Percentiles rank a stretch among this genome's conserved stretches.
Evolutionary conservation across 2,329 filamentous ascomycete genomes (phyloP).

Genomic region (Colletotrichum shisoi): DNA sequence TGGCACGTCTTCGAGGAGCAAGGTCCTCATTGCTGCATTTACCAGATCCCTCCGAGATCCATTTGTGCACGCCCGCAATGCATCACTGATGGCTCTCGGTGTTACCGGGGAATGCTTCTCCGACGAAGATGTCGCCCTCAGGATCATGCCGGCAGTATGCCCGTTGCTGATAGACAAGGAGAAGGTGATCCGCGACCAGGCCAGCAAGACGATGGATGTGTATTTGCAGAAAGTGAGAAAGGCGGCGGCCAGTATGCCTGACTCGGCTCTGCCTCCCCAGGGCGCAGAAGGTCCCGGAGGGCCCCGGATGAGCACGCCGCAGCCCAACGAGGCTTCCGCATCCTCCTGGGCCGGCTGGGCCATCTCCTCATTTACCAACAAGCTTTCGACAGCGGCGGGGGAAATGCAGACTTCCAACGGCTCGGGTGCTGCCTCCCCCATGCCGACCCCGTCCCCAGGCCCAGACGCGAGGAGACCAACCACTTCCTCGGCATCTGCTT

Average conservation of each 20-base stretch:
- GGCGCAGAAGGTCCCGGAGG: conserved; percentile 60
- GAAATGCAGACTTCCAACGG: conserved; percentile 75
- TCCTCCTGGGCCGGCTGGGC: conserved; percentile 94
- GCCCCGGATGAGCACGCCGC: conserved; percentile 82
- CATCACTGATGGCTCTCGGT: conserved; percentile 82
- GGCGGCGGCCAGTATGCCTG: conserved; percentile 77
- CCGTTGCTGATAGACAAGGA: conserved; percentile 92
- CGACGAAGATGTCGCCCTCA: conserved; percentile 86
- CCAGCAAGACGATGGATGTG: conserved; percentile 84
- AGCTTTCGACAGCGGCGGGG: conserved; percentile 81
- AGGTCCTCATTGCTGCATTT: conserved; percentile 93
- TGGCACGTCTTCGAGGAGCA: conserved; percentile 77
- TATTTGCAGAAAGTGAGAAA: conserved; percentile 87
- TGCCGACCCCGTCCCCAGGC: conserved; percentile 53
- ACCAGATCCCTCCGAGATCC: conserved; percentile 88
- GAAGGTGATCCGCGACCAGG: conserved; percentile 91
- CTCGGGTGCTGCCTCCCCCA: conserved; percentile 53
- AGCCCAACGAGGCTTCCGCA: conserved; percentile 64
- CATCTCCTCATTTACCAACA: conserved; percentile 98
- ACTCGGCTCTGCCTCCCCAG: conserved; percentile 76
- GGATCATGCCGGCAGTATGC: conserved; percentile 84
- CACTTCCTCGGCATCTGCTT: conserved; percentile 63
- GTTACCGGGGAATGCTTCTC: conserved; percentile 87
- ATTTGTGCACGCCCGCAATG: conserved; percentile 92
- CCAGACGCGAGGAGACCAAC: conserved; percentile 50